Evolutionary conservation across 352 stramenopile genomes (phyloP).

Genomic region (Globisporangium viniferum): DNA sequence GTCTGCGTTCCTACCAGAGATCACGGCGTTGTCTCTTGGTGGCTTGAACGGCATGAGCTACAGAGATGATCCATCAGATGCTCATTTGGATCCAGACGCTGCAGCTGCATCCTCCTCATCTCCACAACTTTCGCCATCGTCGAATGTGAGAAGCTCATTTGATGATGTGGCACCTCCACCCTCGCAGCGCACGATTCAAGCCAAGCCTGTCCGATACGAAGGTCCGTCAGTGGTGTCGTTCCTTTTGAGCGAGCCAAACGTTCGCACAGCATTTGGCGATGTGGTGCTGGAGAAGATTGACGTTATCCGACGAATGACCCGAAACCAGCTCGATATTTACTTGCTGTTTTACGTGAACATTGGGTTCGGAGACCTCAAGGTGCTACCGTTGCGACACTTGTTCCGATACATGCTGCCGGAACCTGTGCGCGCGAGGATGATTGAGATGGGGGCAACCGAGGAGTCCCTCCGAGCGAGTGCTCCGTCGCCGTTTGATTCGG

Average conservation of each 20-base stretch:
- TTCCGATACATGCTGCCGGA: slow-evolving; percentile 77
- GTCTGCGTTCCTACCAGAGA: slow-evolving; percentile 46
- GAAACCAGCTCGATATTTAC: slow-evolving; percentile 63
- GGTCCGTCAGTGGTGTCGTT: slow-evolving; percentile 66
- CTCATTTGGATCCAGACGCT: neutral
- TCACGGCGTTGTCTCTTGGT: slow-evolving; percentile 20
- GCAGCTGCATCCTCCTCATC: neutral
- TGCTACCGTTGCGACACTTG: slow-evolving; percentile 66
- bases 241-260: slow-evolving; percentile 49
- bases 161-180: neutral
- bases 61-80: neutral
- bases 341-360: slow-evolving; percentile 78
- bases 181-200: slow-evolving; percentile 17
- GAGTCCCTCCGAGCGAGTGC: slow-evolving; percentile 65
- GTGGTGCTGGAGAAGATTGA: slow-evolving; percentile 82
- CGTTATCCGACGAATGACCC: slow-evolving; percentile 52
- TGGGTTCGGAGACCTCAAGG: slow-evolving; percentile 38
- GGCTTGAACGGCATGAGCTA: slow-evolving; percentile 23
- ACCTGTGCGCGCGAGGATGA: slow-evolving; percentile 54
- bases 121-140: neutral
- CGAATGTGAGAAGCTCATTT: slow-evolving; percentile 15
- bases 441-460: slow-evolving; percentile 64
- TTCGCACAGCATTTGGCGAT: slow-evolving; percentile 79
- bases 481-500: slow-evolving; percentile 63
- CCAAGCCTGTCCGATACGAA: slow-evolving; percentile 66